These are phyloP conservation scores for Nepenthes mirabilis DNA, from an alignment of 148 eudicot species.

Conservation along the genomic window DNA sequence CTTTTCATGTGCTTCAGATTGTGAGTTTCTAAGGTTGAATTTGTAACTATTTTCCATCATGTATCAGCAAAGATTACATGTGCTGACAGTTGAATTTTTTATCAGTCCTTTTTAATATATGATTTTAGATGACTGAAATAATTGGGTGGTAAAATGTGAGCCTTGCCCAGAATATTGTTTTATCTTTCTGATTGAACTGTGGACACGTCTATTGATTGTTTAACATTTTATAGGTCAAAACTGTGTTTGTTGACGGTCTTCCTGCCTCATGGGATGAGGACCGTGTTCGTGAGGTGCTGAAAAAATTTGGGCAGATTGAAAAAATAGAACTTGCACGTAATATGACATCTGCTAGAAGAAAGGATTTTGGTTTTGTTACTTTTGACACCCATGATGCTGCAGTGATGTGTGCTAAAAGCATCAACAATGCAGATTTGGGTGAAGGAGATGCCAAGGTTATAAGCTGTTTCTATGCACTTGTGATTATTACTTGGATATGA, in stretches of 20 bases:
- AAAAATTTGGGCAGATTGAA: constrained; percentile 60
- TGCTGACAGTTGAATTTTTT: too few species aligned
- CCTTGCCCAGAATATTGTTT: too few species aligned
- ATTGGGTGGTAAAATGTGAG: too few species aligned
- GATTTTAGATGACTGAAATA: too few species aligned
- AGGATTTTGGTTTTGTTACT: constrained; percentile 90
- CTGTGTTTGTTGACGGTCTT: constrained; percentile 88
- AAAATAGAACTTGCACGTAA: constrained; percentile 97
- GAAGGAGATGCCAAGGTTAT: constrained; percentile 78
- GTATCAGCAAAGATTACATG: too few species aligned
- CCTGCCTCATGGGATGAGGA: constrained; percentile 96
- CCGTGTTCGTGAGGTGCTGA: constrained; percentile 60
- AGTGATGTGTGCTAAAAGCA: constrained; percentile 74
- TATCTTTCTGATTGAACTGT: too few species aligned
- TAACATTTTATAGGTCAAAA: constrained; percentile 54
- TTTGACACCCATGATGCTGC: constrained; percentile 92
- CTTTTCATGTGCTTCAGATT: constrained; percentile 4
- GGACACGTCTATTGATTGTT: background rate
- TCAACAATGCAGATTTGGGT: constrained; percentile 88
- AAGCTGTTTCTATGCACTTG: constrained; percentile 3
- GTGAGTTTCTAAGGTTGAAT: background rate
- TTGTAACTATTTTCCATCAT: background rate
- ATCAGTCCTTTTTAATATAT: too few species aligned
- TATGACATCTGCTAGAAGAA: constrained; percentile 97
- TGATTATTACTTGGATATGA: constrained; percentile 1